These are phyloP conservation scores for Oryza longistaminata DNA, from an alignment of 176 grass and related monocot species.

Conservation along the genomic window DNA sequence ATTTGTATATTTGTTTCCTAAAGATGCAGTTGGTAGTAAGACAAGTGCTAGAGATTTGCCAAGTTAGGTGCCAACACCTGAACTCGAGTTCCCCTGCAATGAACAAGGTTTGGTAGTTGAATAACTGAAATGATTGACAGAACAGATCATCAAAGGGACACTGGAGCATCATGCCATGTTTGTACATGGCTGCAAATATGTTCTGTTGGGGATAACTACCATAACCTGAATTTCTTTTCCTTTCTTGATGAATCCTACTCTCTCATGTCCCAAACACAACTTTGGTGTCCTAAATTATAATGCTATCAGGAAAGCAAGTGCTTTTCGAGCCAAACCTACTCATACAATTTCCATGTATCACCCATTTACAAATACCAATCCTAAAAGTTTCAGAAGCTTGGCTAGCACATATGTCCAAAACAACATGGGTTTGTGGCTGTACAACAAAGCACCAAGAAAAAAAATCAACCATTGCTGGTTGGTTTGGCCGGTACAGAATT, in stretches of 20 bases:
- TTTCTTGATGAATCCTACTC: neutral
- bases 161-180: neutral
- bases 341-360: no score
- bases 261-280: neutral
- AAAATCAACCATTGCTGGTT: neutral
- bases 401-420: neutral
- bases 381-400: neutral
- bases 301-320: no score
- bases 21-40: neutral
- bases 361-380: neutral
- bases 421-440: neutral
- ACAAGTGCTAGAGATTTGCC: constrained; percentile 5
- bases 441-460: neutral
- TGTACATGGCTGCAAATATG: neutral
- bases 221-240: neutral
- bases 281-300: neutral
- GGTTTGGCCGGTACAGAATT: neutral
- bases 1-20: constrained; percentile 7
- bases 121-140: neutral
- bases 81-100: neutral
- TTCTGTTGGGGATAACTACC: neutral
- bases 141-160: neutral
- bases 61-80: constrained; percentile 30
- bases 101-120: constrained; percentile 18
- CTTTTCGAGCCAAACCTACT: no score